phyloP scores from a whole-genome alignment of 768 basidiomycete species.

The Boletus eberwhitei region DNA sequence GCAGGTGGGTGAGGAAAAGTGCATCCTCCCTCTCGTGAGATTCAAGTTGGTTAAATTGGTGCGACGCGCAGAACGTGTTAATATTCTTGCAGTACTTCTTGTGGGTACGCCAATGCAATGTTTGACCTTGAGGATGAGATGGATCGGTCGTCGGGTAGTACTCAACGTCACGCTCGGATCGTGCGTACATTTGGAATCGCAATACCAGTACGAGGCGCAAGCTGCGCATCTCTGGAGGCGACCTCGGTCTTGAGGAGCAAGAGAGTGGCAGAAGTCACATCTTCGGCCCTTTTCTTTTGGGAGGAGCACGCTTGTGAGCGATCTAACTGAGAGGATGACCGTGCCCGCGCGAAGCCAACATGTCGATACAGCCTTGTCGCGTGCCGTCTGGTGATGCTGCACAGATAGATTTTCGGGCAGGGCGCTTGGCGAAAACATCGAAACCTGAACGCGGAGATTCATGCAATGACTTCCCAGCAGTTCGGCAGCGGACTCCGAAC shows the following conservation, averaged over 20 bases:
- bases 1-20: conserved; percentile 59
- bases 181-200: conserved; percentile 56
- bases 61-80: conserved; percentile 45
- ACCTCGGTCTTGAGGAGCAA: conserved; percentile 23
- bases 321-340: conserved; percentile 41
- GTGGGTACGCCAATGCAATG: conserved; percentile 64
- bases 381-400: conserved; percentile 44
- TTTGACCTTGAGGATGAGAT: conserved; percentile 51
- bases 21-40: conserved; percentile 58
- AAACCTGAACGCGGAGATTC: not conserved
- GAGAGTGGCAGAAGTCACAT: conserved; percentile 62
- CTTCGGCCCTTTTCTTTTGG: conserved; percentile 56
- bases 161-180: conserved; percentile 4
- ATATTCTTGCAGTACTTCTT: conserved; percentile 64
- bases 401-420: conserved; percentile 28
- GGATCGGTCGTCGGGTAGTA: conserved; percentile 7
- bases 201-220: conserved; percentile 75
- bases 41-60: conserved; percentile 45
- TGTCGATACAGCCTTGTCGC: conserved; percentile 49
- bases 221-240: conserved; percentile 57
- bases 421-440: conserved; percentile 7
- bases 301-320: conserved; percentile 50
- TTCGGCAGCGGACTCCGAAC: not conserved
- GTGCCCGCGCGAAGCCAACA: conserved; percentile 42
- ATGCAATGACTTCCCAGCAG: too few relatives aligned